Conservation (phyloP, 768 basidiomycete genomes). For the Dictyophora rubrovolvata region DNA sequence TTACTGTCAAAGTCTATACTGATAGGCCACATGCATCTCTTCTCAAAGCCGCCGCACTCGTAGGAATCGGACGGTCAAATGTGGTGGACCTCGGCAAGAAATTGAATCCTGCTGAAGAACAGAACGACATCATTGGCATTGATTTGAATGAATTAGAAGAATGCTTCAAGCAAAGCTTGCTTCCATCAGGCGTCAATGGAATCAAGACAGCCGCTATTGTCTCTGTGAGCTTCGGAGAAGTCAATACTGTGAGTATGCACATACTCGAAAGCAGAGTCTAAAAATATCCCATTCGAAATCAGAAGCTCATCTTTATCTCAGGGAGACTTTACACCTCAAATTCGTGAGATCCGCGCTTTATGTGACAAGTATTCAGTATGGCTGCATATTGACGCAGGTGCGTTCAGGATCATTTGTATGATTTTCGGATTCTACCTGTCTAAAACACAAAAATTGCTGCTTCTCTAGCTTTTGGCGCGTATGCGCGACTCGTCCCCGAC, state of each 20-base stretch:
- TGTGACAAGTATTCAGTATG: conserved; percentile 27
- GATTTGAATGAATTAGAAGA: conserved; percentile 18
- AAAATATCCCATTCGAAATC: neutral
- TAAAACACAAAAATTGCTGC: neutral
- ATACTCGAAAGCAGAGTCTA: neutral
- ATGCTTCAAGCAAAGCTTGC: conserved; percentile 17
- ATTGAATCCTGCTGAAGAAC: conserved; percentile 17
- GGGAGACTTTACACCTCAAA: conserved; percentile 24
- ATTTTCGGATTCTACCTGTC: neutral
- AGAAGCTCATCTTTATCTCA: neutral
- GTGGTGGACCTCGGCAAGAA: conserved; percentile 22
- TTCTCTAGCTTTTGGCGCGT: conserved; percentile 31
- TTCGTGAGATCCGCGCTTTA: conserved; percentile 21
- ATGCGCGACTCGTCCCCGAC: conserved; percentile 27
- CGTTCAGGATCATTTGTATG: neutral
- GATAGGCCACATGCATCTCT: conserved; percentile 30
- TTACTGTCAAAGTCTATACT: conserved; percentile 22
- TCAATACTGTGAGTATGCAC: conserved; percentile 26
- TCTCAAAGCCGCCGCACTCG: conserved; percentile 29
- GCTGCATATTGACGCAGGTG: conserved; percentile 34
- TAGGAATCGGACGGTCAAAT: conserved; percentile 27
- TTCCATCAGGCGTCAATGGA: conserved; percentile 18
- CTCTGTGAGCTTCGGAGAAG: conserved; percentile 28
- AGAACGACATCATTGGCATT: neutral
- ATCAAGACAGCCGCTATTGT: conserved; percentile 13